Evolutionary conservation across 768 basidiomycete genomes (phyloP), one percentile per base, ranked within the genome.

Genomic region (Trametes punicea): DNA sequence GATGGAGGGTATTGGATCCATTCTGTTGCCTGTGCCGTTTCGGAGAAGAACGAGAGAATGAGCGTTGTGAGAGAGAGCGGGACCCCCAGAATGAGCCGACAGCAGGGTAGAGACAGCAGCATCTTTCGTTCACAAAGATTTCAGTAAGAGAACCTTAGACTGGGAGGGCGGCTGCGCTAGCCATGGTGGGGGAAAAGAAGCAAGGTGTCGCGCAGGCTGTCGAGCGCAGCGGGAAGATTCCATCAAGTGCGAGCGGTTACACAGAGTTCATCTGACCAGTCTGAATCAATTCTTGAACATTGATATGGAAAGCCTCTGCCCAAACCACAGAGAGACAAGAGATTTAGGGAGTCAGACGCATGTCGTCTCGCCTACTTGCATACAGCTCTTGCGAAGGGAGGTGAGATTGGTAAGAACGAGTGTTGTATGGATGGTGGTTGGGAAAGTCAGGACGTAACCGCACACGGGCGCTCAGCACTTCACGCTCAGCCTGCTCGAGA

Each of bases 1-100:
- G 73, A 67, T 9, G 75, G 39, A 16, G 85, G 75, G 65, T 89
- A 88, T 59, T 81, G 69, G 23, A 89, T 85, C 87, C 87, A 90
- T 25, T 74, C 62, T 53, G 70, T 64, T n/a, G 55, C 61, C 30
- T 44, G 41, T 51, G 56, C 21, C 21, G 67, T 41, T 7, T 16
- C 27, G 47, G 57, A 67, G 61, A 68, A 65, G 56, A 52, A 67
- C 65, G 44, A 69, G 64, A 45, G 64, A 41, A 59, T 9, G 31
- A 44, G 49, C 29, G 20, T 56, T 48, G 54, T 15, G n/a, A 53
- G 18, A 20, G 33, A 46, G 49, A 51, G 46, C 55, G 27, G 21
- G 27, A 36, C 4, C 34, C 34, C 34, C 34, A 36, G 34, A 10
- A 4, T 36, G 5, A 41, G 27, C 23, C 38, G 10, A n/a, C 31